Percentiles rank a stretch among this genome's conserved stretches.
phyloP scores from a whole-genome alignment of 2,329 filamentous ascomycete genomes.

The Cladosporium austrohemisphaericum region DNA sequence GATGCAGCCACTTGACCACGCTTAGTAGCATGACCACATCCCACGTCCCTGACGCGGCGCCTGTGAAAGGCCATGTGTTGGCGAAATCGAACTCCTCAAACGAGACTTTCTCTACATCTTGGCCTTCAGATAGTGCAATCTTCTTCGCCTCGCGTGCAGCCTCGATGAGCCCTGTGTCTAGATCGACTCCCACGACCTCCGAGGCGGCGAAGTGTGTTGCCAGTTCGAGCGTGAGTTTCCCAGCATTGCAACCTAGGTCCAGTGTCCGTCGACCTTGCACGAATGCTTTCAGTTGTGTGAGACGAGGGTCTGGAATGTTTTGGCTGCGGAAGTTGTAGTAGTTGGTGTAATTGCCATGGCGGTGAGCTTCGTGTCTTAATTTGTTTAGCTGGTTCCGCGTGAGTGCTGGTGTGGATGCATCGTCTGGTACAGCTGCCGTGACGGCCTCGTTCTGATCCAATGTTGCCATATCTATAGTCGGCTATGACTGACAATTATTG shows the following conservation, averaged over 20 bases:
- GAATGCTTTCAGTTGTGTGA: slow-evolving; percentile 2
- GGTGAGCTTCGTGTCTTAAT: slow-evolving; percentile 1
- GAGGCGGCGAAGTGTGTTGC: slow-evolving; percentile 6
- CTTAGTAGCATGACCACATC: slow-evolving; percentile 9
- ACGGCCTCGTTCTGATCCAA: background rate
- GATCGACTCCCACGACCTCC: slow-evolving; percentile 8
- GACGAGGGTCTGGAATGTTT: slow-evolving; percentile 9
- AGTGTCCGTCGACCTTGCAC: background rate
- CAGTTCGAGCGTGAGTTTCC: slow-evolving; percentile 9
- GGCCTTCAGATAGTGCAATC: background rate
- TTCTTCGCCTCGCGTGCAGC: slow-evolving; percentile 7
- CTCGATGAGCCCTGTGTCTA: background rate
- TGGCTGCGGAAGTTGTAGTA: slow-evolving; percentile 13
- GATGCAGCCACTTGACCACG: slow-evolving; percentile 12
- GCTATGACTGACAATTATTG: background rate
- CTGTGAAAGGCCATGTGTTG: slow-evolving; percentile 12
- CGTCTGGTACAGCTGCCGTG: background rate
- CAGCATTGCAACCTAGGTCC: slow-evolving; percentile 10
- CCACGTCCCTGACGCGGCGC: background rate
- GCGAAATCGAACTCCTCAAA: slow-evolving; percentile 15
- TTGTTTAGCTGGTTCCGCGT: slow-evolving; percentile 8
- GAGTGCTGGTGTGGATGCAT: background rate
- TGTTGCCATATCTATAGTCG: background rate
- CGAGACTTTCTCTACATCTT: background rate
- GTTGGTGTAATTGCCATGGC: slow-evolving; percentile 10